Evolutionary conservation across 225 moss, liverwort and hornwort species (phyloP), one percentile per base, ranked within the genome.

Genomic region (Physcomitrellopsis africana): DNA sequence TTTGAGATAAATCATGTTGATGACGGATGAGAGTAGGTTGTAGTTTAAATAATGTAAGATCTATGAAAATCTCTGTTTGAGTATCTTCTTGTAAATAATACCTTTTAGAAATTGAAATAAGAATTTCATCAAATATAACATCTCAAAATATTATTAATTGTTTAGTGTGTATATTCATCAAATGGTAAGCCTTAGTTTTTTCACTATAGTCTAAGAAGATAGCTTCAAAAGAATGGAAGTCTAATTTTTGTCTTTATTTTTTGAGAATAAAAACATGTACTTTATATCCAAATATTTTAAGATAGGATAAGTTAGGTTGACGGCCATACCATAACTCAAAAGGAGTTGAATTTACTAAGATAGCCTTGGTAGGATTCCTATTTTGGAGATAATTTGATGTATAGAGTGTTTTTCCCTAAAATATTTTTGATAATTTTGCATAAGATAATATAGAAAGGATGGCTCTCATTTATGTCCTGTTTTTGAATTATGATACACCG

Each of bases 131-230:
- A n/a, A n/a, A n/a, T n/a, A n/a, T n/a, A n/a, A n/a, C n/a, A n/a
- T n/a, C n/a, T n/a, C n/a, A n/a, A n/a, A n/a, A n/a, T n/a, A n/a
- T n/a, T n/a, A n/a, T n/a, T n/a, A n/a, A n/a, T n/a, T n/a, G n/a
- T n/a, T n/a, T n/a, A n/a, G n/a, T n/a, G n/a, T n/a, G n/a, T n/a
- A n/a, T n/a, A n/a, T 45, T 68, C 18, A 68, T 54, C 10, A 68
- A 17, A 7, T 17, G 0, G 51, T 53, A 68, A 1, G 68, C 68
- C 6, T 68, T 68, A 4, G 68, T 52, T 52, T 68, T 0, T 20
- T 53, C n/a, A 67, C 51, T 51, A 12, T 67, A 51, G 5, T 24
- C 29, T 15, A 67, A 9, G 9, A 67, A 67, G 13, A 54, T 68
- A 17, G 51, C 54, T 3, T 68, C 6, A 9, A 18, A 32, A 11